These are phyloP conservation scores for Coemansia linderi DNA, from an alignment of 371 early-diverging fungal species.

Conservation along the genomic window DNA sequence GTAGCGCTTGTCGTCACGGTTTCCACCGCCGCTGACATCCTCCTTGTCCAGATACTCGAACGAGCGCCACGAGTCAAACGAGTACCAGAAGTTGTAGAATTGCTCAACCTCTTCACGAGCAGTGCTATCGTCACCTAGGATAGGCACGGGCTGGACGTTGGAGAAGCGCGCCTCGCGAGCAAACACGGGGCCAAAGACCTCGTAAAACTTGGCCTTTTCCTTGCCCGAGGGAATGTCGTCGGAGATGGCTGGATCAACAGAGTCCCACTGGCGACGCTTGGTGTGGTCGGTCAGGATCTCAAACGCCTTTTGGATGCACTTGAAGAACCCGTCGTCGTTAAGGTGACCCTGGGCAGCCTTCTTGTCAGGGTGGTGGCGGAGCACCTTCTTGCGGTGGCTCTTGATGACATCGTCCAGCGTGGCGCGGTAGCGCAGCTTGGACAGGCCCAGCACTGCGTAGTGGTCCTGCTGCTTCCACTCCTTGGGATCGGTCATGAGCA, in stretches of 20 bases:
- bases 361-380: constrained; percentile 89
- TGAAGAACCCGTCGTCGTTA: constrained; percentile 95
- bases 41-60: constrained; percentile 98
- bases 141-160: constrained; percentile 81
- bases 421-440: constrained; percentile 78
- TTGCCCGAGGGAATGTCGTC: constrained; percentile 70
- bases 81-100: constrained; percentile 97
- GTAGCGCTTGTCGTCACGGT: constrained; percentile 95
- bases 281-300: constrained; percentile 91
- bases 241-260: constrained; percentile 76
- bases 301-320: constrained; percentile 97
- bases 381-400: constrained; percentile 82
- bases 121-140: constrained; percentile 73
- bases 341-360: constrained; percentile 75
- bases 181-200: constrained; percentile 85
- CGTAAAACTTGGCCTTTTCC: constrained; percentile 82
- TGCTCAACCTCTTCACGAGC: constrained; percentile 81
- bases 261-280: constrained; percentile 96
- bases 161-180: constrained; percentile 92
- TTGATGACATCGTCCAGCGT: constrained; percentile 82
- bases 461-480: constrained; percentile 91
- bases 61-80: constrained; percentile 95
- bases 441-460: constrained; percentile 83
- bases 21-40: constrained; percentile 84
- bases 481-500: constrained; percentile 72